Conservation (phyloP, 78 protist species). For the Dictyostelium intermedium region DNA sequence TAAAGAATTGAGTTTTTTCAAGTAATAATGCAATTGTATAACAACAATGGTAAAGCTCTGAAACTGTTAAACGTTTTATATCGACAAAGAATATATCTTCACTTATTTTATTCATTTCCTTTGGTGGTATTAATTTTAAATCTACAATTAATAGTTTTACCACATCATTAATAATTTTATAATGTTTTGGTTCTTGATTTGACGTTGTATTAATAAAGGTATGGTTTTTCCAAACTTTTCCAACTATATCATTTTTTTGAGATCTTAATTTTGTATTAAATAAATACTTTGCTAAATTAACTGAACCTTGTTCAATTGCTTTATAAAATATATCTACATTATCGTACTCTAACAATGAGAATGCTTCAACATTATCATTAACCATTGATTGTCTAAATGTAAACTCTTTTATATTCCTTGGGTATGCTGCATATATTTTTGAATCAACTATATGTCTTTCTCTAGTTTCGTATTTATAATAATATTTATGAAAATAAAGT, state of each 20-base stretch:
- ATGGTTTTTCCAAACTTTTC: background rate
- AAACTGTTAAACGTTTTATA: background rate
- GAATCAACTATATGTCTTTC: background rate
- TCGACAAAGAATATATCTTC: background rate
- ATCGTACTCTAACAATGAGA: background rate
- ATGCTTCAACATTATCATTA: background rate
- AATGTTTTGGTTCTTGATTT: background rate
- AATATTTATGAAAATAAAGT: background rate
- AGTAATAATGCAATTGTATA: background rate
- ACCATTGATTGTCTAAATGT: background rate
- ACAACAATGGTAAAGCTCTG: background rate
- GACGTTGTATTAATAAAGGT: background rate
- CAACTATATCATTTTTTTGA: background rate
- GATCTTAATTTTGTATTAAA: background rate
- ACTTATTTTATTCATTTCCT: background rate
- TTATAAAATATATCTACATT: background rate
- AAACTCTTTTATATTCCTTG: background rate
- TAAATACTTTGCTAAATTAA: background rate
- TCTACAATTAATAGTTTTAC: background rate
- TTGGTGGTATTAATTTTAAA: background rate
- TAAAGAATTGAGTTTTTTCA: background rate
- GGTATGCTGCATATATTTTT: background rate
- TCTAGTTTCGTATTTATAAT: background rate
- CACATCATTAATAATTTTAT: background rate
- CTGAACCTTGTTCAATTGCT: background rate